Evolutionary conservation across 1,139 yeast genomes (phyloP).

Genomic region (Blastobotrys ciferrii): DNA sequence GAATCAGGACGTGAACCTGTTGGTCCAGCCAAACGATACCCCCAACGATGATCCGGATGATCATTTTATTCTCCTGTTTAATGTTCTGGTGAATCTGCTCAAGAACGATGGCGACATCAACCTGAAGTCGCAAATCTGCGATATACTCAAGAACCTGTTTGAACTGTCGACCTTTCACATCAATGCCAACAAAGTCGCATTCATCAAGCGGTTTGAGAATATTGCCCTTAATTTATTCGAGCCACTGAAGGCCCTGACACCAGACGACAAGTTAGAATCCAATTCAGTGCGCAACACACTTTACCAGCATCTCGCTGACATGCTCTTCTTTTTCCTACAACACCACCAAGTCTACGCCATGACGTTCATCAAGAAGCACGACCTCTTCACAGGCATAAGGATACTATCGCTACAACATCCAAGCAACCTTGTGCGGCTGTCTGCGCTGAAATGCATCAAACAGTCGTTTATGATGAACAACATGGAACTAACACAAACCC

Average conservation of each 20-base stretch:
- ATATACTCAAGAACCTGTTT: slow-evolving; percentile 71
- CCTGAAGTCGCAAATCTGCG: slow-evolving; percentile 75
- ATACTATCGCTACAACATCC: slow-evolving; percentile 40
- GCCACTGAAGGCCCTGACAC: slow-evolving; percentile 17
- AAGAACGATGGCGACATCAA: slow-evolving; percentile 68
- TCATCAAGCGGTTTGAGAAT: not conserved
- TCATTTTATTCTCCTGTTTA: slow-evolving; percentile 14
- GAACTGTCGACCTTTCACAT: slow-evolving; percentile 47
- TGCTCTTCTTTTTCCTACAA: slow-evolving; percentile 61
- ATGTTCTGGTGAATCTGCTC: slow-evolving; percentile 60
- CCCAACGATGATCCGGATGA: slow-evolving; percentile 11
- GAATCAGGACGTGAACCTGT: slow-evolving; percentile 76
- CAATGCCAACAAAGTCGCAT: not conserved
- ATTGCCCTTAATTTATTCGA: slow-evolving; percentile 16
- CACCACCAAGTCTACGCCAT: slow-evolving; percentile 58
- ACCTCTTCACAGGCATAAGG: slow-evolving; percentile 54
- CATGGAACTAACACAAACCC: not conserved
- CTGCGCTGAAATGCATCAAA: slow-evolving; percentile 44
- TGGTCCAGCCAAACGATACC: slow-evolving; percentile 32
- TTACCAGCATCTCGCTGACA: slow-evolving; percentile 65
- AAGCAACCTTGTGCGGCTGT: slow-evolving; percentile 54
- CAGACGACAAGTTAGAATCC: slow-evolving; percentile 19
- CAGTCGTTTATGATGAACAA: slow-evolving; percentile 23
- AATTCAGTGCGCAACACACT: slow-evolving; percentile 42
- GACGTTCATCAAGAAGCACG: slow-evolving; percentile 57